Evolutionary conservation across 1,284 basidiomycete species (phyloP).

Genomic region (Irpex sp.): DNA sequence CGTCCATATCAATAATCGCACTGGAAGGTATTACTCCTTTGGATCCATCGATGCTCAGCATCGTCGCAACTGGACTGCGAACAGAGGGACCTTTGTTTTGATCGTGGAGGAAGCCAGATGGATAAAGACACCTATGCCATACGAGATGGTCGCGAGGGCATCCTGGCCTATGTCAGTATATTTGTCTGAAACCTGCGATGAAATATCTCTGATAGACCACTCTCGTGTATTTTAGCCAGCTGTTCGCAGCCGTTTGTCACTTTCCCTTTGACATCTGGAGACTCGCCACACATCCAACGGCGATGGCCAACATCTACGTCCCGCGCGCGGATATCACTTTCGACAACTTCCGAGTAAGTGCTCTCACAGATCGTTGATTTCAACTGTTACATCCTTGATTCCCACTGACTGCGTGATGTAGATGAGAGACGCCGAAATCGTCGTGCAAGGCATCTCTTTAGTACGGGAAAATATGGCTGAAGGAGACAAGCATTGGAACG

Average conservation of each 20-base stretch:
- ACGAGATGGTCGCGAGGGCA: slow-evolving; percentile 14
- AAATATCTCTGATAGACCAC: neutral
- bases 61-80: slow-evolving; percentile 31
- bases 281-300: slow-evolving; percentile 27
- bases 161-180: slow-evolving; percentile 16
- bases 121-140: slow-evolving; percentile 28
- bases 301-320: slow-evolving; percentile 30
- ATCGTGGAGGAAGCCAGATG: slow-evolving; percentile 33
- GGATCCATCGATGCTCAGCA: slow-evolving; percentile 31
- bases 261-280: slow-evolving; percentile 27
- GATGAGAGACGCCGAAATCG: slow-evolving; percentile 37
- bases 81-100: slow-evolving; percentile 34
- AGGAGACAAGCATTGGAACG: slow-evolving; percentile 19
- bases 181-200: neutral
- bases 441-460: slow-evolving; percentile 25
- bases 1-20: slow-evolving; percentile 31
- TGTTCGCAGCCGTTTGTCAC: slow-evolving; percentile 21
- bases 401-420: neutral
- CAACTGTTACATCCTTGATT: neutral
- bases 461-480: slow-evolving; percentile 17
- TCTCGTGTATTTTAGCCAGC: slow-evolving; percentile 14
- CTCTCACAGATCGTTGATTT: neutral
- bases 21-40: slow-evolving; percentile 37
- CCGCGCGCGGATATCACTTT: slow-evolving; percentile 35
- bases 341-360: slow-evolving; percentile 32